Base-by-base conservation (phyloP, 441 rosid species). In the Capsella rubella region DNA sequence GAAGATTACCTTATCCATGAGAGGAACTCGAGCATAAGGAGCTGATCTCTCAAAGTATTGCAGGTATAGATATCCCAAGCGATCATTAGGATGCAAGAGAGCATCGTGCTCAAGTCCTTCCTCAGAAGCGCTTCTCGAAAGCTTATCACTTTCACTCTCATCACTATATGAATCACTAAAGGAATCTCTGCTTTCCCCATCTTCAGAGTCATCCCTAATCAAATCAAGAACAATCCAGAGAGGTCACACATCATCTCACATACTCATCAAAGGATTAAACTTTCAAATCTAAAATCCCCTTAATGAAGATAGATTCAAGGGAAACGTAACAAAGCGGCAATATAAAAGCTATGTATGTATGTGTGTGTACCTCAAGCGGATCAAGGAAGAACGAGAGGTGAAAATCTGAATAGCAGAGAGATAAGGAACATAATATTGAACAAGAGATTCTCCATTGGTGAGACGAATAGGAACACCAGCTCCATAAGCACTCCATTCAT, bases 401-500 rank as follows among this genome's bases (percentile, higher is more conserved):
- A 86, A 95, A 74, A 95, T 91, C 75, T 95, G 98, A 64, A 95
- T 89, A 18, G 96, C 99, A 46, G 99, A 95, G 68, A 95, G 90
- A 72, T 92, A 95, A 66, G 99, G 99, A 46, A 92, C 99, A 67
- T 91, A 92, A 75, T 95, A 95, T 75, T 95, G 99, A 64, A 91
- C 88, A 72, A 95, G 85, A 45, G 93, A 84, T 72, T 92, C 99
- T 18, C 83, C 87, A 79, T 82, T 78, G 75, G 72, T 56, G 72
- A 86, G 75, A 53, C 46, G 79, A 67, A 95, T 80, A 5, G 98
- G 99, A 52, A 92, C 97, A 14, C 99, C 97, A 66, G 97, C 99
- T 49, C 99, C 99, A 80, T 92, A 95, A 18, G 96, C 99, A 70
- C 99, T 95, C 99, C 98, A 95, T 81, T 95, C 99, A 82, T 92